These are phyloP conservation scores for Sphaceloma murrayae DNA, from an alignment of 2,329 filamentous ascomycete genomes.

Conservation along the genomic window DNA sequence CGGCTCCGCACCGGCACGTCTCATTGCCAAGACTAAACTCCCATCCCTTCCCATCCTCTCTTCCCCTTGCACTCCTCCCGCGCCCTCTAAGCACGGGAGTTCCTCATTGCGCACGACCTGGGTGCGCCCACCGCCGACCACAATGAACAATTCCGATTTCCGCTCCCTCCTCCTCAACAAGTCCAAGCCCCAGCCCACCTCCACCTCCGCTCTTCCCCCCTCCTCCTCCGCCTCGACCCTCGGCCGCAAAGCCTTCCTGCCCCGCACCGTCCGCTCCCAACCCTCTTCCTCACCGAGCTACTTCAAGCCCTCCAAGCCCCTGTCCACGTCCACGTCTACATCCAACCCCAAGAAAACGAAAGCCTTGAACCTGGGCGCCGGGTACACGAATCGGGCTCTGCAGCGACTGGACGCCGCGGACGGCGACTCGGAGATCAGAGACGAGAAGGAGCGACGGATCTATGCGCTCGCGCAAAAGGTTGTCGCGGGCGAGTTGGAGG, in stretches of 20 bases:
- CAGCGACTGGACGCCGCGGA: slow-evolving; percentile 45
- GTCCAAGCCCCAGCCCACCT: slow-evolving; percentile 43
- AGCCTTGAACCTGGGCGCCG: slow-evolving; percentile 62
- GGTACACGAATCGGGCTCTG: slow-evolving; percentile 76
- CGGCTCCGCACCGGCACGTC: no score
- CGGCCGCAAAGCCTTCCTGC: slow-evolving; percentile 48
- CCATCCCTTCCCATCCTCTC: no score
- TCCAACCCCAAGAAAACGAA: slow-evolving; percentile 72
- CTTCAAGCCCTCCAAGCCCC: slow-evolving; percentile 23
- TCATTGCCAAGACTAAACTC: no score
- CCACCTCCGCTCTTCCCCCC: slow-evolving; percentile 32
- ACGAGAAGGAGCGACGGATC: slow-evolving; percentile 55
- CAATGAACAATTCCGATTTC: slow-evolving; percentile 95
- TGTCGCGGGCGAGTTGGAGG: slow-evolving; percentile 76
- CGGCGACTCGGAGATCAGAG: slow-evolving; percentile 36
- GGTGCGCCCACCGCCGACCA: no score
- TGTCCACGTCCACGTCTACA: slow-evolving; percentile 69
- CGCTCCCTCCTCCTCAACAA: slow-evolving; percentile 62
- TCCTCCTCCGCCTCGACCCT: slow-evolving; percentile 30
- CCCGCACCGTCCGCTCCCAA: slow-evolving; percentile 56
- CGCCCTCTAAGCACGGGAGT: no score
- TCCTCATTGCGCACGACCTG: no score
- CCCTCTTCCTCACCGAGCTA: slow-evolving; percentile 1
- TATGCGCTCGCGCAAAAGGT: slow-evolving; percentile 71
- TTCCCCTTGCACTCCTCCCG: no score